Percentiles rank a stretch among this genome's conserved stretches.
Conservation (phyloP, 257 asterid genomes). For the Solanum sitiens region DNA sequence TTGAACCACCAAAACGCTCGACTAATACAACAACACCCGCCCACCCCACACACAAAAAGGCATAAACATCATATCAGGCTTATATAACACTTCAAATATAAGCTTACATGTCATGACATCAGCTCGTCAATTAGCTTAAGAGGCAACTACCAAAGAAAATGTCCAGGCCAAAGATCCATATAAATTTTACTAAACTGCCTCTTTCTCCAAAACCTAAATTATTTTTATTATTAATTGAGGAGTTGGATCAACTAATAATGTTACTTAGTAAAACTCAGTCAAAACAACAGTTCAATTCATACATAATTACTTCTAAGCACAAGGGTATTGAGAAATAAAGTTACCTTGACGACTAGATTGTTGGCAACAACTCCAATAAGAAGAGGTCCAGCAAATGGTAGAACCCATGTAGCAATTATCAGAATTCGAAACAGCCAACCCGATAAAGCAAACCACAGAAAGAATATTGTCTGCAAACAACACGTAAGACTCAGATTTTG, state of each 20-base stretch:
- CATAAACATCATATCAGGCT: background rate
- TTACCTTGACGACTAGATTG: conserved; percentile 89
- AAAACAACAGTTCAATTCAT: background rate
- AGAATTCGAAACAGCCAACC: conserved; percentile 91
- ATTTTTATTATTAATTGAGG: background rate
- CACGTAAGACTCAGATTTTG: background rate
- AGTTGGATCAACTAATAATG: background rate
- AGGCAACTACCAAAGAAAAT: background rate
- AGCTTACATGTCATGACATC: background rate
- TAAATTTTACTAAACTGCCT: background rate
- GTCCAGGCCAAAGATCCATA: background rate
- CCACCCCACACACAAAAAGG: background rate
- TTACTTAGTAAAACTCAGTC: background rate
- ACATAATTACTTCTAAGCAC: background rate
- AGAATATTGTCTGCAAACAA: conserved; percentile 72
- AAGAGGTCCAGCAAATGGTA: conserved; percentile 98
- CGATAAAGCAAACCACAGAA: conserved; percentile 94
- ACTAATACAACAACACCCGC: background rate
- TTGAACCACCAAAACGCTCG: background rate
- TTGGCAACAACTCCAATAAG: conserved; percentile 75
- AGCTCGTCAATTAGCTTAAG: background rate
- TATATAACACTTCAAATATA: background rate
- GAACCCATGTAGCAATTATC: conserved; percentile 73
- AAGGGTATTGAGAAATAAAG: background rate
- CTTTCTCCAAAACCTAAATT: background rate